Conservation (phyloP, 306 rosid genomes). For the Lagenaria siceraria region DNA sequence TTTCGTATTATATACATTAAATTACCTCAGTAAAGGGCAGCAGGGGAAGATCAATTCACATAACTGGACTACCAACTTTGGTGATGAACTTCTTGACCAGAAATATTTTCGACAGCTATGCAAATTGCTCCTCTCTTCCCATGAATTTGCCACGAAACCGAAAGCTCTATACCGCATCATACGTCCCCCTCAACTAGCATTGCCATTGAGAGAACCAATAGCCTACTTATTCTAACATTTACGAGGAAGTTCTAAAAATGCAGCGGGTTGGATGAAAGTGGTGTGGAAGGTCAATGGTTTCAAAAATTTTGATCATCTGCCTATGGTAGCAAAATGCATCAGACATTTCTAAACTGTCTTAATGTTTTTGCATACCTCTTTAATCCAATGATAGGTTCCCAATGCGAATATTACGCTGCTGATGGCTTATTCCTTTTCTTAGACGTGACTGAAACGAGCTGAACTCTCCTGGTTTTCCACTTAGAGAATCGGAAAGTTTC, state of each 20-base stretch:
- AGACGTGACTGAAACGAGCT: constrained; percentile 44
- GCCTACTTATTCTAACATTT: not conserved
- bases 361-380: constrained; percentile 7
- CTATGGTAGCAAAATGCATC: constrained; percentile 25
- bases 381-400: constrained; percentile 55
- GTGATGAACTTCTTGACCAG: not conserved
- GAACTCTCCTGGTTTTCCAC: constrained; percentile 51
- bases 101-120: not conserved
- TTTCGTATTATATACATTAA: constrained; percentile 1
- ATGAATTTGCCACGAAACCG: constrained; percentile 6
- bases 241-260: not conserved
- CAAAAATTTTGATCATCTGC: constrained; percentile 11
- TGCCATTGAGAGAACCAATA: constrained; percentile 4
- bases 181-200: not conserved
- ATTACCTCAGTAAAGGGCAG: constrained; percentile 5
- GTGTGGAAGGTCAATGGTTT: constrained; percentile 2
- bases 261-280: not conserved
- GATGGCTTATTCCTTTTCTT: constrained; percentile 55
- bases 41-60: not conserved
- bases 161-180: constrained; percentile 4
- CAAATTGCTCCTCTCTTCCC: not conserved
- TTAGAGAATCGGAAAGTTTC: constrained; percentile 48
- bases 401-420: constrained; percentile 64
- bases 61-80: not conserved
- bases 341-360: constrained; percentile 22